Conservation (phyloP, 768 basidiomycete genomes). For the Pholiota molesta region DNA sequence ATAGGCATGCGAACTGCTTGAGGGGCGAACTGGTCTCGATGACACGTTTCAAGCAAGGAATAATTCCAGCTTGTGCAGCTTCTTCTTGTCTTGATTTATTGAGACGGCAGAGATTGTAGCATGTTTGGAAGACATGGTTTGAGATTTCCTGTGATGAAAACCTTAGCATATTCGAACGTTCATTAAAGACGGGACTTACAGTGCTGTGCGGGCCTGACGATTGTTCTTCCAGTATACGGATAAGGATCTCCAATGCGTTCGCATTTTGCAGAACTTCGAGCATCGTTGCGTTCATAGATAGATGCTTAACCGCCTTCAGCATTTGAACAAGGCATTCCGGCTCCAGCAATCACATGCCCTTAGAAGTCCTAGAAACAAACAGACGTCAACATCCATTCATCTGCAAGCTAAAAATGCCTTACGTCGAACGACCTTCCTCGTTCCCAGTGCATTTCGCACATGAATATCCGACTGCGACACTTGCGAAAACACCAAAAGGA, state of each 20-base stretch:
- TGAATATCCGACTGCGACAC: slow-evolving; percentile 95
- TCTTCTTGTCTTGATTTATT: slow-evolving; percentile 97
- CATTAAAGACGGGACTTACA: slow-evolving; percentile 44
- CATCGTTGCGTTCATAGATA: slow-evolving; percentile 90
- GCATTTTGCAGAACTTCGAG: slow-evolving; percentile 96
- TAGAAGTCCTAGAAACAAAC: slow-evolving; percentile 64
- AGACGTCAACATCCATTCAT: not conserved
- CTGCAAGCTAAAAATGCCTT: slow-evolving; percentile 34
- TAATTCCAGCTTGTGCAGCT: slow-evolving; percentile 93
- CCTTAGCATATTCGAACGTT: not conserved
- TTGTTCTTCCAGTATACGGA: slow-evolving; percentile 81
- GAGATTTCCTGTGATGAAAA: slow-evolving; percentile 79
- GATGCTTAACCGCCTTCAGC: slow-evolving; percentile 94
- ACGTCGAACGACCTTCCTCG: slow-evolving; percentile 88
- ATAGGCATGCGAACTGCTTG: slow-evolving; percentile 98
- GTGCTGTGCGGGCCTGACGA: slow-evolving; percentile 78
- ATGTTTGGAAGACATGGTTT: slow-evolving; percentile 96
- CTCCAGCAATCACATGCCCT: slow-evolving; percentile 84
- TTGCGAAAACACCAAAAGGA: slow-evolving; percentile 90
- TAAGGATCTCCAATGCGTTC: slow-evolving; percentile 91
- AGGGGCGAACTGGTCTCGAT: slow-evolving; percentile 89
- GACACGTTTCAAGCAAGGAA: slow-evolving; percentile 88
- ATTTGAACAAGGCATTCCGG: slow-evolving; percentile 87
- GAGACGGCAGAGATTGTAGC: slow-evolving; percentile 93
- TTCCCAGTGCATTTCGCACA: slow-evolving; percentile 90